Conservation (phyloP, 192 early-diverging fungal genomes). For the Haplosporangium gracile region DNA sequence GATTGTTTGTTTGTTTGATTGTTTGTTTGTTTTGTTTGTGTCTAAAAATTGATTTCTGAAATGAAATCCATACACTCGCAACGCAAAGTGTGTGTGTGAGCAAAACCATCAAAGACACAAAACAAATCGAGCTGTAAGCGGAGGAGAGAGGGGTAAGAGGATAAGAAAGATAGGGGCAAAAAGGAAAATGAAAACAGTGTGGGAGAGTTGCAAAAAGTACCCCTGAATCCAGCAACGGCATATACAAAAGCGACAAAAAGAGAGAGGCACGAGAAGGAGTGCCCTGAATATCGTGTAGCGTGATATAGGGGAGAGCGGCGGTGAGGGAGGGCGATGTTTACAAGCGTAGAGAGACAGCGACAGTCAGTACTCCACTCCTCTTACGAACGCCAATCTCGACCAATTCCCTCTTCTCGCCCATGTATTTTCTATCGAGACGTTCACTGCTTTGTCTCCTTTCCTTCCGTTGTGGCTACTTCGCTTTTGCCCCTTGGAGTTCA, state of each 20-base stretch:
- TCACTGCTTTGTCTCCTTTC: not conserved
- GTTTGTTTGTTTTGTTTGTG: not conserved
- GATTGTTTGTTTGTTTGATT: not conserved
- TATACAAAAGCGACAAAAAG: too few relatives aligned
- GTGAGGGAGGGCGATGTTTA: not conserved
- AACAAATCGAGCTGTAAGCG: not conserved
- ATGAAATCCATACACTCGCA: not conserved
- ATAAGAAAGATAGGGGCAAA: not conserved
- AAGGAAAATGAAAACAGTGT: too few relatives aligned
- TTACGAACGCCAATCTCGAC: not conserved
- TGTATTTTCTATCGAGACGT: not conserved
- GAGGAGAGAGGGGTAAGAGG: not conserved
- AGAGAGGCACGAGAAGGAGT: not conserved
- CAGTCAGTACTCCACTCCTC: not conserved
- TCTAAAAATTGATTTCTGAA: constrained; percentile 1
- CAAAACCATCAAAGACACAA: not conserved
- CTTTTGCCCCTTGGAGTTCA: not conserved
- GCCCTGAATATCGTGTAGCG: not conserved
- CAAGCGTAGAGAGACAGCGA: too few relatives aligned
- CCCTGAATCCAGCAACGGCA: too few relatives aligned
- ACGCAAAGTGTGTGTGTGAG: not conserved
- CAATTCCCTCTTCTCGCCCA: not conserved
- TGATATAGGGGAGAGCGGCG: not conserved
- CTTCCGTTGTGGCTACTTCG: not conserved
- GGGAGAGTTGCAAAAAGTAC: too few relatives aligned